Evolutionary conservation across 2,329 filamentous ascomycete genomes (phyloP).

Genomic region (Curvularia spicifera): DNA sequence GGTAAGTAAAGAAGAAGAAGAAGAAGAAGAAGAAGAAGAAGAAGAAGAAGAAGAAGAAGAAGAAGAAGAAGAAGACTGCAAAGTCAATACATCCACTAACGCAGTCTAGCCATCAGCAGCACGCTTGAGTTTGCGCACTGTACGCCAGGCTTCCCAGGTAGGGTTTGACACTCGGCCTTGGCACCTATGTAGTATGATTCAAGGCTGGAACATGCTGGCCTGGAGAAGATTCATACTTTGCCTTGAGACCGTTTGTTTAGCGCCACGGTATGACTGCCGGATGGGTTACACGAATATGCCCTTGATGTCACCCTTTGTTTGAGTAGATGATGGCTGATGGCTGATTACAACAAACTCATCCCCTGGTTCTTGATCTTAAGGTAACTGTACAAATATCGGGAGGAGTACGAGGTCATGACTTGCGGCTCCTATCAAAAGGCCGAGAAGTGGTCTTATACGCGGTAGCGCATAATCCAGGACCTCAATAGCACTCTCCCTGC

Average conservation of each 20-base stretch:
- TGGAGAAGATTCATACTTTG: neutral
- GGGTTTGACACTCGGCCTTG: conserved; percentile 17
- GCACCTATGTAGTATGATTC: conserved; percentile 5
- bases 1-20: conserved; percentile 39
- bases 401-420: conserved; percentile 5
- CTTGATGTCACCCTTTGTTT: conserved; percentile 3
- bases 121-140: conserved; percentile 7
- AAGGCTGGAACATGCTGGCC: conserved; percentile 6
- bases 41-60: conserved; percentile 25
- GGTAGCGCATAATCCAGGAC: conserved; percentile 11
- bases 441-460: conserved; percentile 5
- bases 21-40: conserved; percentile 24
- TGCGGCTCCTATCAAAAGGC: conserved; percentile 5
- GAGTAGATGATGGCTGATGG: conserved; percentile 7
- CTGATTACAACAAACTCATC: conserved; percentile 2
- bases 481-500: conserved; percentile 10
- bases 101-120: conserved; percentile 23
- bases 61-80: conserved; percentile 22
- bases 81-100: conserved; percentile 40
- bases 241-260: conserved; percentile 6
- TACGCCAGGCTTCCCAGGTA: conserved; percentile 26
- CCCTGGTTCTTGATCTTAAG: conserved; percentile 14
- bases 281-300: neutral
- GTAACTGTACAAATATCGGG: conserved; percentile 1
- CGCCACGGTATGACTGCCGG: conserved; percentile 1